Evolutionary conservation across 2,329 filamentous ascomycete species (phyloP), one percentile per base, ranked within the genome.

Genomic region (Didymosphaeria variabile): DNA sequence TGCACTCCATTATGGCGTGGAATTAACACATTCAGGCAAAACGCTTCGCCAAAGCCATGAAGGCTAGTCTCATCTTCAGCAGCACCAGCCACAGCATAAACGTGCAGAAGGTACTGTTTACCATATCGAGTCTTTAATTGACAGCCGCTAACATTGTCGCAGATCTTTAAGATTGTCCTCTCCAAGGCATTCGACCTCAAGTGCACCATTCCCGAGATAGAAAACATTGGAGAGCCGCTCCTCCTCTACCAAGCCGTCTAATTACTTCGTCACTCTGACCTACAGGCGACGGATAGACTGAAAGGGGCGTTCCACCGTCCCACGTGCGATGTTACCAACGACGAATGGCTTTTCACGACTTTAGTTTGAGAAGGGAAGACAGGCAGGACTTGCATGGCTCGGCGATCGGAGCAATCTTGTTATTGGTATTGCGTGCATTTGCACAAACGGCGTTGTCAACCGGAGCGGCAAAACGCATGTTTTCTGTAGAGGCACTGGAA

Each of bases 151-250:
- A 82, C 60, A 17, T 19, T 47, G 17, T 46, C 10, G 21, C 72
- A 98, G 94, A 99, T 99, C 76, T 99, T 99, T 88, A 99, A 99
- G 81, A 99, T 99, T 72, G 95, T 99, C 60, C 87, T 99, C 26
- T 97, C 94, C 66, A 99, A 99, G 82, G 95, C 95, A 1, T 99
- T 99, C 77, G 95, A 99, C 79, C 87, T 99, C 60, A 97, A 97
- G 80, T 99, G 95, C 84, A 99, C 95, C 32, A 98, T 99, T 76
- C 95, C 95, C 51, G 95, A 99, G 81, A 98, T 99, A 79, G 94
- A 97, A 81, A 96, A 98, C 78, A 91, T 97, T 59, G 95, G 95
- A 80, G 95, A 99, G 81, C 95, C 95, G 23, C 85, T 99, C 54
- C 86, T 99, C 50, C 87, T 99, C 67, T 99, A 99, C 69, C 82